phyloP scores from a whole-genome alignment of 345 rosid species.

The Lepidium africanum region DNA sequence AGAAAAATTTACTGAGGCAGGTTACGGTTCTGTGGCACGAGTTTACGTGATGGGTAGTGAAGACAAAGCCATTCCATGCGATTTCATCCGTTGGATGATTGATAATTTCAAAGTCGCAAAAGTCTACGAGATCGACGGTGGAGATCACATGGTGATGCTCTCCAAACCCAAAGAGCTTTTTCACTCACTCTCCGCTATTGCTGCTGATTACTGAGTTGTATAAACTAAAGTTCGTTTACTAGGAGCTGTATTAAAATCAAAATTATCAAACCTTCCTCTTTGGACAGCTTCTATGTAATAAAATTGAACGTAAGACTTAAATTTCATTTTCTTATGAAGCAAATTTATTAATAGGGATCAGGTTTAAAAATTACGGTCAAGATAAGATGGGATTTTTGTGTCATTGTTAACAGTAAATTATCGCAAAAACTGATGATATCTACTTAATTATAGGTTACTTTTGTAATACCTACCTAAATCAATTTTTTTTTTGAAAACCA shows the following conservation, averaged over 20 bases:
- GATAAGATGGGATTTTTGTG: too few species aligned
- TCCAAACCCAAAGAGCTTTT: slow-evolving; percentile 25
- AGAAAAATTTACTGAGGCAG: slow-evolving; percentile 12
- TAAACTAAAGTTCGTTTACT: neutral
- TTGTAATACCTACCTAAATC: too few species aligned
- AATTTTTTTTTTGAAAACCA: too few species aligned
- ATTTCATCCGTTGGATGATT: slow-evolving; percentile 32
- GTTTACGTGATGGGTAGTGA: slow-evolving; percentile 25
- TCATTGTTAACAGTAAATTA: too few species aligned
- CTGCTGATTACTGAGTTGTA: neutral
- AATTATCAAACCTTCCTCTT: neutral
- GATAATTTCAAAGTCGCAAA: slow-evolving; percentile 27
- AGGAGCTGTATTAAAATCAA: neutral
- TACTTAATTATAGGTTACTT: too few species aligned
- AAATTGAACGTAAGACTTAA: neutral
- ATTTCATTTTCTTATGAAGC: neutral
- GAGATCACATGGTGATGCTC: slow-evolving; percentile 32
- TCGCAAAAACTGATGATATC: too few species aligned
- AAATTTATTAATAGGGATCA: neutral
- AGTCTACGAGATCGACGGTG: slow-evolving; percentile 26
- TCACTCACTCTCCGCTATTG: slow-evolving; percentile 11
- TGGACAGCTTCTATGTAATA: too few species aligned
- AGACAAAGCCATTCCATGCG: slow-evolving; percentile 27
- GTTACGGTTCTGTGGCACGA: slow-evolving; percentile 28
- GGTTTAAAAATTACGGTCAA: neutral